A percentile compares a stretch with the other conserved stretches of the same genome.
Evolutionary conservation across 2,329 filamentous ascomycete species (phyloP).

Genomic region (Talaromyces sp.): DNA sequence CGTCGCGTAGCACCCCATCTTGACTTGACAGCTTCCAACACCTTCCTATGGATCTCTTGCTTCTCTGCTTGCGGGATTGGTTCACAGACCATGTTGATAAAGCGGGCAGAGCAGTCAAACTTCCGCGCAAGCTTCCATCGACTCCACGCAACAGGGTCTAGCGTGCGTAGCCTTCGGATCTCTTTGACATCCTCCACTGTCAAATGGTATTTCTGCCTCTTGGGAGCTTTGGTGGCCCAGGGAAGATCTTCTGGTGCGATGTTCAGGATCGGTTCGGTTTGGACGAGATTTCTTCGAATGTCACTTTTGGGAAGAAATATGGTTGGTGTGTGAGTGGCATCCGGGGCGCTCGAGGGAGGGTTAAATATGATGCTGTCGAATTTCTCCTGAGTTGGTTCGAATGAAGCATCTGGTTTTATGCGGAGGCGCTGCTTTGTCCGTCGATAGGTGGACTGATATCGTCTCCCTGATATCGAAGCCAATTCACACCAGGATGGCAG

Average conservation of each 20-base stretch:
- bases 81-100: conserved; percentile 57
- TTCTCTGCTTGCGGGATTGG: conserved; percentile 51
- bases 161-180: conserved; percentile 53
- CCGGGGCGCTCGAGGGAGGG: conserved; percentile 61
- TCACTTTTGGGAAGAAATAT: conserved; percentile 62
- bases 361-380: conserved; percentile 62
- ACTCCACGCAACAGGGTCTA: conserved; percentile 59
- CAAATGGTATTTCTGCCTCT: conserved; percentile 61
- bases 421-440: conserved; percentile 50
- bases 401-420: conserved; percentile 52
- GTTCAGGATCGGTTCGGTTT: background rate
- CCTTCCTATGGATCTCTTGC: conserved; percentile 45
- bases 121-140: conserved; percentile 57
- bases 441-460: conserved; percentile 50
- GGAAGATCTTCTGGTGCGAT: conserved; percentile 37
- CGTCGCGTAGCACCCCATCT: conserved; percentile 59
- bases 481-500: conserved; percentile 37
- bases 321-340: conserved; percentile 60
- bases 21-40: conserved; percentile 53
- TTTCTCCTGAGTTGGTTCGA: conserved; percentile 37
- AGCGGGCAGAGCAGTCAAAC: conserved; percentile 61
- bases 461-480: conserved; percentile 32
- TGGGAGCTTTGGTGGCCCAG: conserved; percentile 47
- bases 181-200: conserved; percentile 55
- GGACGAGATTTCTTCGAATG: conserved; percentile 46